Base-by-base conservation (phyloP, 2,329 filamentous ascomycete genomes). In the Fonsecaea monophora region DNA sequence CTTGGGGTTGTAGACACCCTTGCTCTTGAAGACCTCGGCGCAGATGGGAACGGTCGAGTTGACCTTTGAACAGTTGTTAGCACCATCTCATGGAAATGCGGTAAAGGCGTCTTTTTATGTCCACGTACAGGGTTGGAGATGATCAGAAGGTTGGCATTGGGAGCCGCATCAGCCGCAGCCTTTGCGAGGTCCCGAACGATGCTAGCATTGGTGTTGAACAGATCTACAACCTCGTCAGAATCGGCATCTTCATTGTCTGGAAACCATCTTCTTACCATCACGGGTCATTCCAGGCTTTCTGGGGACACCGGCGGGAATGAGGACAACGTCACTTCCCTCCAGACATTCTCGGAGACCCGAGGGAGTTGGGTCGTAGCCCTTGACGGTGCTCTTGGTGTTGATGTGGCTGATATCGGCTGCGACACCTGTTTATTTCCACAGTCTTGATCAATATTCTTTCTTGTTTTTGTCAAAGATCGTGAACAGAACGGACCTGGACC, bases 191-290 rank as follows among this genome's bases (percentile, higher is more conserved):
- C 95, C 79, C 94, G 94, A 81, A 99, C 95, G 82, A 99, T 99
- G 80, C 92, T 96, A 82, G 95, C 95, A 83, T 99, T 99, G 87
- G 94, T 99, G 90, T 98, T 98, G 93, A 99, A 99, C 73, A 99
- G 90, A 81, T 99, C 94, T 89, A 62, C 21, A 35, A n/a, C 42
- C 25, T 25, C n/a, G 37, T 68, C 15, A 65, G 67, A 2, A 42
- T 30, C 67, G 42, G 25, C n/a, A 38, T 53, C 18, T 32, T 38
- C 12, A 15, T 18, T 13, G 13, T 48, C n/a, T 25, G 18, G 9
- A n/a, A 18, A 68, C 68, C 61, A 58, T 68, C 40, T n/a, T 15
- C 82, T 70, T 83, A 89, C 87, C 87, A 84, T 99, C 95, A 87
- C 95, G 94, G 84, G 92, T 96, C 95, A 99, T 99, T 84, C 95